phyloP scores from a whole-genome alignment of 495 filamentous ascomycete genomes.

The Penicillium arizonense region DNA sequence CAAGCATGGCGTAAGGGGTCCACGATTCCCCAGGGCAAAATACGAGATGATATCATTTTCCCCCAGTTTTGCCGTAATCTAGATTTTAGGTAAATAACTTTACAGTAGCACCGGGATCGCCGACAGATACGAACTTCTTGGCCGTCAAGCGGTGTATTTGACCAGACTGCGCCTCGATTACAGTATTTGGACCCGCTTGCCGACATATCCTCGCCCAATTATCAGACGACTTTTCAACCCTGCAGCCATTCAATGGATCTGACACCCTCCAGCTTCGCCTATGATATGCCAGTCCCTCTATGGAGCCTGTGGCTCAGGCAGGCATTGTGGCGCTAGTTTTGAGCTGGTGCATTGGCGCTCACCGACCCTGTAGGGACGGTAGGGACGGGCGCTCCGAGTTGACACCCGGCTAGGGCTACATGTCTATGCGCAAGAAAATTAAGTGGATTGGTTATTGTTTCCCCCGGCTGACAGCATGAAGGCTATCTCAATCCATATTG shows the following conservation, averaged over 20 bases:
- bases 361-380: conserved; percentile 9
- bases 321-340: conserved; percentile 16
- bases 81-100: neutral
- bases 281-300: neutral
- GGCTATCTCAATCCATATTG: no score
- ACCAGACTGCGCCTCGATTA: conserved; percentile 22
- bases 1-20: no score
- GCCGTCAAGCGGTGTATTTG: conserved; percentile 16
- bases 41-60: conserved; percentile 3
- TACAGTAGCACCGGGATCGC: conserved; percentile 19
- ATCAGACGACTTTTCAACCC: neutral
- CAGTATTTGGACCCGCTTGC: conserved; percentile 1
- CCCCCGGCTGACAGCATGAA: no score
- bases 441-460: no score
- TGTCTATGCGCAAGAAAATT: neutral
- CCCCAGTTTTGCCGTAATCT: neutral
- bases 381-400: conserved; percentile 18
- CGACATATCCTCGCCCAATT: neutral
- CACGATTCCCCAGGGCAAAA: neutral
- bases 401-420: conserved; percentile 13
- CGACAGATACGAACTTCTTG: conserved; percentile 15
- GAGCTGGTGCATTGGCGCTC: conserved; percentile 8
- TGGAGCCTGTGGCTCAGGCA: conserved; percentile 17
- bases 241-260: neutral
- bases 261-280: neutral